These are phyloP conservation scores for Colletotrichum tropicale DNA, from an alignment of 2,329 filamentous ascomycete species.

Conservation along the genomic window DNA sequence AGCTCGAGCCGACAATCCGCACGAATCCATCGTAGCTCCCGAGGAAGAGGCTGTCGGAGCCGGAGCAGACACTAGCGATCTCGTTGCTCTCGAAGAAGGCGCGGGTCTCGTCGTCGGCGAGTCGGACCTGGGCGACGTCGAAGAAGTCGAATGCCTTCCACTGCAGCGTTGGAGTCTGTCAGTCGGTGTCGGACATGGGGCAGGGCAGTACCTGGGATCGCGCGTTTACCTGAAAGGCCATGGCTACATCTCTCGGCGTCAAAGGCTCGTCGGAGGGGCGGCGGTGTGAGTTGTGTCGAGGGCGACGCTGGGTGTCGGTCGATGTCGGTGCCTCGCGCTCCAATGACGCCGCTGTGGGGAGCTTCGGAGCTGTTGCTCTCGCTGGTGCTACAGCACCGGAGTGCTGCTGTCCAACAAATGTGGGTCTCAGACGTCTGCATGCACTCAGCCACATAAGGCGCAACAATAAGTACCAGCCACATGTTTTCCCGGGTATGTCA, in stretches of 20 bases:
- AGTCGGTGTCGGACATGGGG: neutral
- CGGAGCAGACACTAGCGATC: constrained; percentile 82
- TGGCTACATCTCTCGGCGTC: constrained; percentile 21
- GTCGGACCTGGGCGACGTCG: constrained; percentile 84
- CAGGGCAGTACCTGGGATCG: neutral
- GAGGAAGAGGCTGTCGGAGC: constrained; percentile 87
- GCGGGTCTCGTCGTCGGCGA: constrained; percentile 79
- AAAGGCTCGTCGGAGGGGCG: neutral
- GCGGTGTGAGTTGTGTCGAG: neutral
- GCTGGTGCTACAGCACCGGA: neutral
- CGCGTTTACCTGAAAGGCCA: constrained; percentile 20
- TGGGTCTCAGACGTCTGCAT: neutral
- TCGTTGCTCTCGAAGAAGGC: constrained; percentile 83
- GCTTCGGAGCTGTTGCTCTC: constrained; percentile 20
- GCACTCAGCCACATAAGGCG: neutral
- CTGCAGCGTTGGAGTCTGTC: constrained; percentile 47
- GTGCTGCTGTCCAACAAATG: neutral
- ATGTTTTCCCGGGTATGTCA: neutral
- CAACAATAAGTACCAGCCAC: neutral
- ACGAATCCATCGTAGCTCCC: constrained; percentile 86
- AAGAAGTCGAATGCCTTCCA: constrained; percentile 99
- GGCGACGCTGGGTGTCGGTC: constrained; percentile 1
- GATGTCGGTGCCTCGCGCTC: constrained; percentile 17
- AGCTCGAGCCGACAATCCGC: constrained; percentile 83
- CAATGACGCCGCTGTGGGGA: constrained; percentile 30